A percentile compares a stretch with the other conserved stretches of the same genome.
Conservation (phyloP, 1,284 basidiomycete species). For the Heliocybe sulcata region DNA sequence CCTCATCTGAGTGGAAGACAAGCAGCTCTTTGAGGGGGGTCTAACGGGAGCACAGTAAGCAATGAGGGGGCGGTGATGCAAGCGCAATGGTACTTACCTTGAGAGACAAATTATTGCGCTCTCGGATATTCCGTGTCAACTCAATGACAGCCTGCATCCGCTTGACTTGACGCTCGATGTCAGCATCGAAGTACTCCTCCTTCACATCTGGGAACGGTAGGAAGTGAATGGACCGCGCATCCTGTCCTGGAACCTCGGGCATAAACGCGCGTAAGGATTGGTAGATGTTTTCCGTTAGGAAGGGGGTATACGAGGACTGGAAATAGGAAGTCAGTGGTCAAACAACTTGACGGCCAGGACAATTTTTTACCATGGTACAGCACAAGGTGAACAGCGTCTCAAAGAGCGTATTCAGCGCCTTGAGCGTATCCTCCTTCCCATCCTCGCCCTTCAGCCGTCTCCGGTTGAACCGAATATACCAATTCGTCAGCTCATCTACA, state of each 20-base stretch:
- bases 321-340: slow-evolving; percentile 23
- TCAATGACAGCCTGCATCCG: slow-evolving; percentile 96
- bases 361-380: slow-evolving; percentile 75
- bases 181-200: slow-evolving; percentile 93
- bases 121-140: slow-evolving; percentile 84
- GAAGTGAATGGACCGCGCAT: slow-evolving; percentile 94
- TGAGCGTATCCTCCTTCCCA: slow-evolving; percentile 81
- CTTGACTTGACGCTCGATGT: slow-evolving; percentile 92
- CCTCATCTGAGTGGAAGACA: slow-evolving; percentile 86
- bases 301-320: slow-evolving; percentile 96
- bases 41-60: slow-evolving; percentile 28
- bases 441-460: slow-evolving; percentile 94
- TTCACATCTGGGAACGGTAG: slow-evolving; percentile 90
- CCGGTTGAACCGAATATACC: slow-evolving; percentile 99
- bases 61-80: slow-evolving; percentile 1
- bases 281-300: slow-evolving; percentile 96
- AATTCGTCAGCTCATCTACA: slow-evolving; percentile 96
- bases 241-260: slow-evolving; percentile 65
- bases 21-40: slow-evolving; percentile 91
- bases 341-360: not conserved
- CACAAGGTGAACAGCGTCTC: slow-evolving; percentile 94
- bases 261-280: slow-evolving; percentile 86
- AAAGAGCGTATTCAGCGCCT: slow-evolving; percentile 94
- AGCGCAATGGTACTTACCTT: slow-evolving; percentile 50
- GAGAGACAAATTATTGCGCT: slow-evolving; percentile 83